Evolutionary conservation across 805 yeast genomes (phyloP).

Genomic region (Candida chauliodis): DNA sequence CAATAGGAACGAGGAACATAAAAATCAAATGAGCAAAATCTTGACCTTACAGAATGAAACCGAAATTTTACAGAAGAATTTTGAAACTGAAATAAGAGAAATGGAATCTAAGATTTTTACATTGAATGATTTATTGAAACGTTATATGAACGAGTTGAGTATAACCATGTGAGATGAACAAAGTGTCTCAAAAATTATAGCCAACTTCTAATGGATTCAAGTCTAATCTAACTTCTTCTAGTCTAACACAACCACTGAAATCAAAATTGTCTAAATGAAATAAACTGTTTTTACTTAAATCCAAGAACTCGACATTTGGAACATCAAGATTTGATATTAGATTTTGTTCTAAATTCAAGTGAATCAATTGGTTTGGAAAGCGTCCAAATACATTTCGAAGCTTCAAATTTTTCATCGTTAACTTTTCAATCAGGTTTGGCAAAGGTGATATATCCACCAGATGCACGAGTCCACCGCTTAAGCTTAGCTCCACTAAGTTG

Average conservation of each 20-base stretch:
- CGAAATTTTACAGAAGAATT: neutral
- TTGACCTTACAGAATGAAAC: slow-evolving; percentile 2
- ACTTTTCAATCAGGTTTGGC: neutral
- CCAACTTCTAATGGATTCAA: neutral
- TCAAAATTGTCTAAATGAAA: neutral
- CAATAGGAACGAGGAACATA: slow-evolving; percentile 1
- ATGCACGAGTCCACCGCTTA: neutral
- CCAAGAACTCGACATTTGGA: neutral
- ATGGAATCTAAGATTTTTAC: slow-evolving; percentile 4
- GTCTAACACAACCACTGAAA: neutral
- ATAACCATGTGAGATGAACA: neutral
- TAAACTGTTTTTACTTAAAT: neutral
- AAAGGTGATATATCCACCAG: neutral
- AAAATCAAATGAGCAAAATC: slow-evolving; percentile 1
- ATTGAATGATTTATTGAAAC: slow-evolving; percentile 3
- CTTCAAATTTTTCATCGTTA: neutral
- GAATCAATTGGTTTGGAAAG: neutral
- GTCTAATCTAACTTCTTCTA: neutral
- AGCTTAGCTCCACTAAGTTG: neutral
- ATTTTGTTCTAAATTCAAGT: neutral
- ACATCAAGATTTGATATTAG: neutral
- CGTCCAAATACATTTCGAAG: neutral
- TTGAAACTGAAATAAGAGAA: slow-evolving; percentile 16
- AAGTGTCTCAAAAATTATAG: no score
- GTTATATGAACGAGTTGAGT: slow-evolving; percentile 6